Percentiles rank a stretch among this genome's conserved stretches.
Conservation (phyloP, 1,139 yeast genomes). For the Diutina rugosa region DNA sequence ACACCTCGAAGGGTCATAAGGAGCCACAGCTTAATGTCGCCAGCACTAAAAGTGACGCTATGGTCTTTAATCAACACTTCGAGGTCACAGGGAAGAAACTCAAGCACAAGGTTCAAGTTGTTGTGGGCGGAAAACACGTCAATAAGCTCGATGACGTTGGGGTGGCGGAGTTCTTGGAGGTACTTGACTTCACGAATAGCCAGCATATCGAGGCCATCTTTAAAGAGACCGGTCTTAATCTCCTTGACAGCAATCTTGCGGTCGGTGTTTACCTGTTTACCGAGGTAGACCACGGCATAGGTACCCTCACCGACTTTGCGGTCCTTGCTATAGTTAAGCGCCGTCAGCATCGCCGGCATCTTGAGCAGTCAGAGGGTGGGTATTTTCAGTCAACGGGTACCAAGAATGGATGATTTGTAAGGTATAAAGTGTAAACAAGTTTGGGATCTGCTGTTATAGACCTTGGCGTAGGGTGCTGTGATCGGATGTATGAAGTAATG, state of each 20-base stretch:
- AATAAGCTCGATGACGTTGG: constrained; percentile 72
- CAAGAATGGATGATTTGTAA: too few species aligned
- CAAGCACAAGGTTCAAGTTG: constrained; percentile 76
- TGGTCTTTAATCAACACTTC: constrained; percentile 83
- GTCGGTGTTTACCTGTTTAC: constrained; percentile 43
- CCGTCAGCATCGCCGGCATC: background rate
- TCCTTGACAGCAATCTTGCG: constrained; percentile 83
- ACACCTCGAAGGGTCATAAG: constrained; percentile 89
- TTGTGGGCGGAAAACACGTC: constrained; percentile 71
- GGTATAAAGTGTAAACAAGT: too few species aligned
- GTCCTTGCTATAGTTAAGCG: constrained; percentile 33
- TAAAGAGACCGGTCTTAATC: constrained; percentile 87
- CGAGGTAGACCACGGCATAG: constrained; percentile 91
- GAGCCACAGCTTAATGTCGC: constrained; percentile 89
- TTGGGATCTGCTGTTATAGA: too few species aligned
- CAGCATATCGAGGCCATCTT: constrained; percentile 95
- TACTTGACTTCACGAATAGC: constrained; percentile 93
- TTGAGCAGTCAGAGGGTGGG: background rate
- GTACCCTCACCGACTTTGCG: constrained; percentile 98
- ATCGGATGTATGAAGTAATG: too few species aligned
- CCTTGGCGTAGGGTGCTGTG: too few species aligned
- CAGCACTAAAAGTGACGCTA: constrained; percentile 62
- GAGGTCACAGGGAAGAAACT: constrained; percentile 82
- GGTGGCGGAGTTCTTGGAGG: constrained; percentile 73
- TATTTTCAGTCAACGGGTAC: too few species aligned